phyloP scores from a whole-genome alignment of 106 monocot genomes.

The Dendrobium officinale region DNA sequence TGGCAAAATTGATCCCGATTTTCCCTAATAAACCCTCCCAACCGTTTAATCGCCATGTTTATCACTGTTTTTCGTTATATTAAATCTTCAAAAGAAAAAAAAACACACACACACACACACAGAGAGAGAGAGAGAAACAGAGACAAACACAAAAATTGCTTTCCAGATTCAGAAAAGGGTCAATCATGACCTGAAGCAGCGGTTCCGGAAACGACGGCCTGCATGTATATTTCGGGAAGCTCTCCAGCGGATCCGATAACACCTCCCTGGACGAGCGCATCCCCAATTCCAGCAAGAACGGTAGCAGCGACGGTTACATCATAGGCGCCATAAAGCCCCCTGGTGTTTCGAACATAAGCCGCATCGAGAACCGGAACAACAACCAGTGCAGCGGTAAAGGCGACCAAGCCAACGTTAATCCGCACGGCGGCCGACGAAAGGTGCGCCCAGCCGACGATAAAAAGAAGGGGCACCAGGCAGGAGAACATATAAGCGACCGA shows the following conservation, averaged over 20 bases:
- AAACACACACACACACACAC: background rate
- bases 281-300: slow-evolving; percentile 45
- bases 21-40: too few species aligned
- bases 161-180: background rate
- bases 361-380: slow-evolving; percentile 60
- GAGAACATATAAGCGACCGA: slow-evolving; percentile 72
- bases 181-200: slow-evolving; percentile 64
- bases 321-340: slow-evolving; percentile 43
- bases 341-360: slow-evolving; percentile 36
- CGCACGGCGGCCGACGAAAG: slow-evolving; percentile 33
- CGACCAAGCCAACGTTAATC: slow-evolving; percentile 66
- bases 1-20: too few species aligned
- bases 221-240: slow-evolving; percentile 84
- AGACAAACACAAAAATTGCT: background rate
- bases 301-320: slow-evolving; percentile 58
- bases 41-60: background rate
- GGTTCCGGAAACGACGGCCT: slow-evolving; percentile 74
- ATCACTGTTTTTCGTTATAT: too few species aligned
- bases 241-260: slow-evolving; percentile 77
- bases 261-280: slow-evolving; percentile 72
- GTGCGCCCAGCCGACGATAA: slow-evolving; percentile 57
- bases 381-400: slow-evolving; percentile 53
- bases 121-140: background rate
- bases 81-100: background rate
- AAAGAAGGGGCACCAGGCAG: slow-evolving; percentile 53